phyloP scores from a whole-genome alignment of 2,329 filamentous ascomycete species.

The Cryphonectria naterciae region DNA sequence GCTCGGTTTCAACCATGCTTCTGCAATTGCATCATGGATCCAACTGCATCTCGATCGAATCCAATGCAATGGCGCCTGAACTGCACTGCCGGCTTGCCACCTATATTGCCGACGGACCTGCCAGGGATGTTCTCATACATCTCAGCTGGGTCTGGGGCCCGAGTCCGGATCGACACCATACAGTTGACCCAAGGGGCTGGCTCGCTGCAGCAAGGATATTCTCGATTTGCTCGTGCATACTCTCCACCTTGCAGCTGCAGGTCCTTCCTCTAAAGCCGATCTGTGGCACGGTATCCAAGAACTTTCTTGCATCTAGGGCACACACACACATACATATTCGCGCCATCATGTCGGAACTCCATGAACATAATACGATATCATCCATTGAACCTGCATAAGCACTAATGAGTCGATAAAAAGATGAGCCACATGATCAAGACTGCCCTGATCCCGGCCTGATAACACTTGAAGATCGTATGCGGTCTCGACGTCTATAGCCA shows the following conservation, averaged over 20 bases:
- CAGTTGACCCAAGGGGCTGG: conserved; percentile 13
- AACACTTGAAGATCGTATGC: background rate
- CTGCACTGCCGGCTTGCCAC: background rate
- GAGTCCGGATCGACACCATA: background rate
- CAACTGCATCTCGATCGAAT: background rate
- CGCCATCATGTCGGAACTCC: background rate
- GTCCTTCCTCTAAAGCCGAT: background rate
- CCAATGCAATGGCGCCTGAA: background rate
- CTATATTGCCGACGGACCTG: background rate
- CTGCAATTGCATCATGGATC: background rate
- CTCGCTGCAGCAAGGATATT: conserved; percentile 14
- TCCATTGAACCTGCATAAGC: conserved; percentile 6
- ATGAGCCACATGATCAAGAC: background rate
- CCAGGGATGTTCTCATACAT: background rate
- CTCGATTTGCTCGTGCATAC: conserved; percentile 8
- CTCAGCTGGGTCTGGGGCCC: background rate
- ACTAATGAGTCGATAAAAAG: background rate
- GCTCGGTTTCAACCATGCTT: background rate
- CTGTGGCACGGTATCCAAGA: background rate
- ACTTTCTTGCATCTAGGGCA: too few species aligned
- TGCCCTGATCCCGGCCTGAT: background rate
- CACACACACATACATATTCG: background rate
- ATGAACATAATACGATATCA: background rate
- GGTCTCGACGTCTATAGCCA: background rate
- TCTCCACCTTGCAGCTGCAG: conserved; percentile 3